Conservation (phyloP, 257 asterid species). For the Solanum etuberosum region DNA sequence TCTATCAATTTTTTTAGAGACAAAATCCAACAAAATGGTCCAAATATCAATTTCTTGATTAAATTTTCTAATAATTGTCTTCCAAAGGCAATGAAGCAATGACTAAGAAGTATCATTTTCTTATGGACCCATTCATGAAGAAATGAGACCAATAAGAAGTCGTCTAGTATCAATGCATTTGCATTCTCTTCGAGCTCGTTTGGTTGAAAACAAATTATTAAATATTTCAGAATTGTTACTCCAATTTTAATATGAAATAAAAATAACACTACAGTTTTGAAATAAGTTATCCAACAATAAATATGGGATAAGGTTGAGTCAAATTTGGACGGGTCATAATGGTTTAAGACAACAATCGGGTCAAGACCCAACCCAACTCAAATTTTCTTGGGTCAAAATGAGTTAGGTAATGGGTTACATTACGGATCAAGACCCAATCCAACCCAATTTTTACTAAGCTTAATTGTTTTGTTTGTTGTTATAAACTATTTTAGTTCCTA, state of each 20-base stretch:
- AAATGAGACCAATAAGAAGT: background rate
- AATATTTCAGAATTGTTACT: background rate
- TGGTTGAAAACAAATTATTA: background rate
- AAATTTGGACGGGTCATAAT: too few relatives aligned
- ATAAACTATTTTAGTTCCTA: too few relatives aligned
- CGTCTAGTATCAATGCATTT: background rate
- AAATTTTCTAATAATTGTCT: background rate
- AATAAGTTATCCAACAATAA: too few relatives aligned
- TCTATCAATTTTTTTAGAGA: background rate
- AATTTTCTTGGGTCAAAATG: too few relatives aligned
- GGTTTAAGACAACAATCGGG: too few relatives aligned
- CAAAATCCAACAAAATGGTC: background rate
- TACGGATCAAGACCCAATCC: too few relatives aligned
- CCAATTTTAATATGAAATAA: background rate
- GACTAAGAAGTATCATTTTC: background rate
- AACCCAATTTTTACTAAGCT: too few relatives aligned
- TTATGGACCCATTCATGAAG: background rate
- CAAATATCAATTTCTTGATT: background rate
- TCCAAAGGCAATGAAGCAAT: background rate
- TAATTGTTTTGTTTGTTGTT: too few relatives aligned
- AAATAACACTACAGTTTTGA: accelerated
- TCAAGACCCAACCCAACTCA: too few relatives aligned
- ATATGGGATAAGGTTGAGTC: too few relatives aligned
- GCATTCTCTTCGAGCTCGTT: background rate
- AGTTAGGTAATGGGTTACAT: too few relatives aligned